Evolutionary conservation across 495 filamentous ascomycete genomes (phyloP).

Genomic region (Penicillium coprophilum): DNA sequence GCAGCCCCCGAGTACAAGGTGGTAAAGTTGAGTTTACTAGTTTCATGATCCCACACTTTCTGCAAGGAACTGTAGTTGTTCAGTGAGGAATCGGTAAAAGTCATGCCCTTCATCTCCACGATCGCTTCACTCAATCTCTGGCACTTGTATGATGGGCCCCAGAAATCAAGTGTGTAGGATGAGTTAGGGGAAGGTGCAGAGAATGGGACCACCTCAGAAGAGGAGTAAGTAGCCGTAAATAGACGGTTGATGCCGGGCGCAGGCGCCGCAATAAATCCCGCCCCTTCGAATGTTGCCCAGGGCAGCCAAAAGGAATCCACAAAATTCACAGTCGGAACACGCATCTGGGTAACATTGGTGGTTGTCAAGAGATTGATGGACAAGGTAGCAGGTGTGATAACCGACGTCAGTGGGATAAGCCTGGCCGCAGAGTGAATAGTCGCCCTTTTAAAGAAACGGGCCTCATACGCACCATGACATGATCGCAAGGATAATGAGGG

Average conservation of each 20-base stretch:
- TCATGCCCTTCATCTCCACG: conserved; percentile 4
- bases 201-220: background rate
- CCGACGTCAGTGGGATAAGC: conserved; percentile 4
- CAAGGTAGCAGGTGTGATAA: conserved; percentile 5
- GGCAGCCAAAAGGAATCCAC: background rate
- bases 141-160: conserved; percentile 12
- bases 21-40: background rate
- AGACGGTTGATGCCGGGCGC: background rate
- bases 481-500: conserved; percentile 4
- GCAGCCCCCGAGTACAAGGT: background rate
- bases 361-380: conserved; percentile 2
- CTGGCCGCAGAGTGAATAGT: conserved; percentile 1
- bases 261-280: background rate
- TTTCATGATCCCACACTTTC: background rate
- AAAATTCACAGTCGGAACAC: conserved; percentile 9
- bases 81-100: background rate
- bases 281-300: background rate
- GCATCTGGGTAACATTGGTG: background rate
- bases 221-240: conserved; percentile 2
- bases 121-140: conserved; percentile 5
- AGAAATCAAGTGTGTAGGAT: conserved; percentile 10
- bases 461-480: conserved; percentile 4
- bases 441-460: background rate
- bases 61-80: conserved; percentile 6
- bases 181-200: conserved; percentile 7